Evolutionary conservation across 345 rosid species (phyloP).

Genomic region (Populus davidiana): DNA sequence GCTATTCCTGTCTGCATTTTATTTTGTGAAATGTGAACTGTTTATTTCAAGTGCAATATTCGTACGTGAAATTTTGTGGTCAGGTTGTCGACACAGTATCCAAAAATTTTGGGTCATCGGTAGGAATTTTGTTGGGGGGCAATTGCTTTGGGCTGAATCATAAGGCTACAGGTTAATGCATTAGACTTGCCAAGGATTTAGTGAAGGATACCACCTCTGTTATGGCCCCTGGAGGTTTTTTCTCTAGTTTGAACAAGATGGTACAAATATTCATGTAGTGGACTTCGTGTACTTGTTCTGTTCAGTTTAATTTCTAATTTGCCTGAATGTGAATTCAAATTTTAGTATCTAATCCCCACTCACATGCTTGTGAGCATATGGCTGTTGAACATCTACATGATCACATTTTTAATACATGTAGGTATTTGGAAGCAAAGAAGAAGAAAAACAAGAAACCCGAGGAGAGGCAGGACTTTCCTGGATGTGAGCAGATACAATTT

Average conservation of each 20-base stretch:
- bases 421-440: constrained; percentile 76
- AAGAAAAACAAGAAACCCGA: constrained; percentile 51
- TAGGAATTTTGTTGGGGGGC: not conserved
- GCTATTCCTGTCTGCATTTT: too few species aligned
- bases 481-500: constrained; percentile 60
- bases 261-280: too few species aligned
- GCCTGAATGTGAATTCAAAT: too few species aligned
- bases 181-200: not conserved
- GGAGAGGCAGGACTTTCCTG: constrained; percentile 58
- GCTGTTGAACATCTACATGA: constrained; percentile 1
- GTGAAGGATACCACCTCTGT: not conserved
- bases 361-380: not conserved
- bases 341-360: too few species aligned
- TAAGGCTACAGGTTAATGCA: not conserved
- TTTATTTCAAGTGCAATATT: not conserved
- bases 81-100: not conserved
- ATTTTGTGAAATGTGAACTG: too few species aligned
- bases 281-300: not conserved
- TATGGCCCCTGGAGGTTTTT: not conserved
- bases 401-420: constrained; percentile 12
- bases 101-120: not conserved
- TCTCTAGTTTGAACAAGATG: not conserved
- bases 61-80: not conserved
- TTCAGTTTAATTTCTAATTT: too few species aligned
- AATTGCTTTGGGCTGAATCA: not conserved